Evolutionary conservation across 106 monocot species (phyloP).

Genomic region (Amphibolis antarctica): DNA sequence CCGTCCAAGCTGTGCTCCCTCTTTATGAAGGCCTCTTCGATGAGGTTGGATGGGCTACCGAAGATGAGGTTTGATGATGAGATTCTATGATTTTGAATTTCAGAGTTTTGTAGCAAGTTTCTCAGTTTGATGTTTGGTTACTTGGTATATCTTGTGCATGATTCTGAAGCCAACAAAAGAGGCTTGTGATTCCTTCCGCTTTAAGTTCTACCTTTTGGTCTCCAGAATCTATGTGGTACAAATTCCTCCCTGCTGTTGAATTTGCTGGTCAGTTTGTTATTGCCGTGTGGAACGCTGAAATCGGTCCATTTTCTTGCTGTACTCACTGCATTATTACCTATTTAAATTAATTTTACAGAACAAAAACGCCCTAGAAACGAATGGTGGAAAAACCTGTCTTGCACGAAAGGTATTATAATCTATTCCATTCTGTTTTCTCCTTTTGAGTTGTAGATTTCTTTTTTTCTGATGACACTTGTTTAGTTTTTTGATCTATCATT

Average conservation of each 20-base stretch:
- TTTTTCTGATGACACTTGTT: background rate
- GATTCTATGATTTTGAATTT: background rate
- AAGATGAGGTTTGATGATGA: conserved; percentile 66
- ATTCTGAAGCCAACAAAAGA: conserved; percentile 59
- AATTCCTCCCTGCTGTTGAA: background rate
- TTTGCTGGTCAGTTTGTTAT: background rate
- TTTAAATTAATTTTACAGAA: conserved; percentile 3
- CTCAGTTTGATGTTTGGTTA: background rate
- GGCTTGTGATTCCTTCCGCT: conserved; percentile 61
- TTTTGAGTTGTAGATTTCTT: too few relatives aligned
- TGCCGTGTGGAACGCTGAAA: background rate
- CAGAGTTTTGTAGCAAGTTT: background rate
- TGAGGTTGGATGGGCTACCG: conserved; percentile 86
- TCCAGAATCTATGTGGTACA: conserved; percentile 67
- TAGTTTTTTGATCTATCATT: background rate
- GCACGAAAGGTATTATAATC: background rate
- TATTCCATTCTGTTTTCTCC: background rate
- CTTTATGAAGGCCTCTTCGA: conserved; percentile 62
- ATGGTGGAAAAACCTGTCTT: background rate
- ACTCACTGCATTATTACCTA: background rate
- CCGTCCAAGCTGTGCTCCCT: conserved; percentile 48
- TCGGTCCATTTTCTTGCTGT: background rate
- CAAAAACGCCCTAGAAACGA: background rate
- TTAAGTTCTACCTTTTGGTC: conserved; percentile 70
- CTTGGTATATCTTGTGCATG: background rate